Evolutionary conservation across 176 grass and related monocot genomes (phyloP), one percentile per base, ranked within the genome.

Genomic region (Leersia perrieri): DNA sequence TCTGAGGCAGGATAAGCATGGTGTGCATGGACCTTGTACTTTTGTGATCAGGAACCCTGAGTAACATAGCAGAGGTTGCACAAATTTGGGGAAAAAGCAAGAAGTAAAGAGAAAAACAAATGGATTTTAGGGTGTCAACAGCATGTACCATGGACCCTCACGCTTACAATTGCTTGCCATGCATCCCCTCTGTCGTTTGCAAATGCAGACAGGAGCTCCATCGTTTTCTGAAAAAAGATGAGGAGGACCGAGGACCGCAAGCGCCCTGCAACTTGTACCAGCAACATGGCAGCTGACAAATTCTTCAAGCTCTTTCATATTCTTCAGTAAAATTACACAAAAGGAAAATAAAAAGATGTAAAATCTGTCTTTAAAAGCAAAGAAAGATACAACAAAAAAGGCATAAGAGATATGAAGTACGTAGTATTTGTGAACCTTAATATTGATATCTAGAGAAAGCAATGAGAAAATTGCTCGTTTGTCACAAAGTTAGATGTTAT

Each of bases 141-240:
- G 70, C 60, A 64, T 35, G 44, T 13, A 57, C n/a, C 30, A 18
- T 51, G 27, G 22, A 55, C 33, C 39, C 38, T 73, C 68, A 72
- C 63, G 75, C 67, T 70, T 73, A 57, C 70, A 44, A 23, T 57
- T 11, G 72, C 72, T 74, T 60, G 3, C n/a, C 60, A 74, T 83
- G 22, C 53, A 58, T 41, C 7, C 41, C 51, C 49, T 51, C 5
- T 30, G 60, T 72, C 33, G 23, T 32, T 71, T 76, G 82, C 82
- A 85, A 67, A 85, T 76, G 77, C 60, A 76, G 82, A 89, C 82
- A 85, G 55, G 55, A 53, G 71, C n/a, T 44, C 77, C 28, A 85
- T 89, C 82, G 33, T 80, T 89, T 85, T 89, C 77, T 76, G 63
- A 27, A 25, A 81, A 80, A 89, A 75, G 76, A 85, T 76, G 87